These are phyloP conservation scores for Hypoxylon crocopeplum DNA, from an alignment of 495 filamentous ascomycete genomes.

Conservation along the genomic window DNA sequence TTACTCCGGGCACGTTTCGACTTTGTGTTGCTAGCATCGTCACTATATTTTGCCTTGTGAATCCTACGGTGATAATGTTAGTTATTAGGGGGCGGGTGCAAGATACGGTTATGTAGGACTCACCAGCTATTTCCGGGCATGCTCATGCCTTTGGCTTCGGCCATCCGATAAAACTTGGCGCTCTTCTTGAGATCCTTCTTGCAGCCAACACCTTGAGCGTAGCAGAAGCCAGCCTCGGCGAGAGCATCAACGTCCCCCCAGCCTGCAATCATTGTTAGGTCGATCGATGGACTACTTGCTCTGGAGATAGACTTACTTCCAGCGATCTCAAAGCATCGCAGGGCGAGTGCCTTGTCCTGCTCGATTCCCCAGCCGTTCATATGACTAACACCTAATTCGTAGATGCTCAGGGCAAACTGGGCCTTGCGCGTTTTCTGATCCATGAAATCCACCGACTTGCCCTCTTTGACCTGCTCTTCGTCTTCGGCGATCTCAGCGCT, in stretches of 20 bases:
- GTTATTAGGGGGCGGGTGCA: neutral
- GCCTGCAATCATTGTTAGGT: constrained; percentile 48
- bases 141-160: constrained; percentile 90
- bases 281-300: neutral
- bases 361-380: constrained; percentile 98
- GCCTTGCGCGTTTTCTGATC: constrained; percentile 82
- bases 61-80: constrained; percentile 66
- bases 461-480: constrained; percentile 69
- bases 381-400: constrained; percentile 95
- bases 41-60: constrained; percentile 88
- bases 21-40: constrained; percentile 54
- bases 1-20: constrained; percentile 51
- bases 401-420: constrained; percentile 93
- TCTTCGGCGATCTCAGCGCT: constrained; percentile 82
- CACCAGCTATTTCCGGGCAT: constrained; percentile 99
- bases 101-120: constrained; percentile 41
- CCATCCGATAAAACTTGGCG: constrained; percentile 86
- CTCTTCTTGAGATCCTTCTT: constrained; percentile 97
- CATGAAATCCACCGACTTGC: constrained; percentile 64
- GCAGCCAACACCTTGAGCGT: constrained; percentile 82
- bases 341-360: constrained; percentile 84
- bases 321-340: constrained; percentile 96
- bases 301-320: constrained; percentile 63
- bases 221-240: constrained; percentile 86
- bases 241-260: constrained; percentile 98